Base-by-base conservation (phyloP, 2,329 filamentous ascomycete species). In the Cadophora gregata region DNA sequence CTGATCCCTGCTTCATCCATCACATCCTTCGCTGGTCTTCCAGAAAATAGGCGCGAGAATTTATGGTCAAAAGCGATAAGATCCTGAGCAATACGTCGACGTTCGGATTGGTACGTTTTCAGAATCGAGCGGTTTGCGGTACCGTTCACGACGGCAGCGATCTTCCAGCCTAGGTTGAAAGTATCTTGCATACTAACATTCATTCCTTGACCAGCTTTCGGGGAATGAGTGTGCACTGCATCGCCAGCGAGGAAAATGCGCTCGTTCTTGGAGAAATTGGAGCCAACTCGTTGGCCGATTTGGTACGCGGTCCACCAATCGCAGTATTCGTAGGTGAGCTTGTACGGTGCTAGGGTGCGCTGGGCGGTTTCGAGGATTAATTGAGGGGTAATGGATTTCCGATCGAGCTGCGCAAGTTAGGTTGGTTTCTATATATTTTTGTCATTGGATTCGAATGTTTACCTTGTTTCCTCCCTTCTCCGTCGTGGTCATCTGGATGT, bases 281-380 rank as follows among this genome's bases (percentile, higher is more conserved):
- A 81, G 0, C 87, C 87, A 27, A 90, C 80, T 24, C 86, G 82
- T 75, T 89, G 87, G 5, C 85, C 86, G 48, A 88, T 85, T 27
- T 80, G 79, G 67, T 88, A 88, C 3, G 84, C 83, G 2, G 84
- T 85, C 84, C 86, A 89, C 87, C 87, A 89, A 47, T 75, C 90
- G 65, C 87, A 87, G 67, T 90, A 84, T 42, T 84, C 78, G 70
- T 90, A 91, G 0, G 83, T 82, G 2, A 93, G 78, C 36, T 82
- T 88, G 75, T 92, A 93, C 0, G 91, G 91, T 0, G 80, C 78
- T 27, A 93, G 79, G 59, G 90, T 93, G 64, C 81, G 84, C 73
- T 88, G 85, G 0, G 90, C 90, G 0, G 85, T 82, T 55, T 83
- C 79, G 56, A 92, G 81, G 64, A 93, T 89, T 1, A 84, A 77